Base-by-base conservation (phyloP, 805 yeast genomes). In the Myxozyma mucilagina region DNA sequence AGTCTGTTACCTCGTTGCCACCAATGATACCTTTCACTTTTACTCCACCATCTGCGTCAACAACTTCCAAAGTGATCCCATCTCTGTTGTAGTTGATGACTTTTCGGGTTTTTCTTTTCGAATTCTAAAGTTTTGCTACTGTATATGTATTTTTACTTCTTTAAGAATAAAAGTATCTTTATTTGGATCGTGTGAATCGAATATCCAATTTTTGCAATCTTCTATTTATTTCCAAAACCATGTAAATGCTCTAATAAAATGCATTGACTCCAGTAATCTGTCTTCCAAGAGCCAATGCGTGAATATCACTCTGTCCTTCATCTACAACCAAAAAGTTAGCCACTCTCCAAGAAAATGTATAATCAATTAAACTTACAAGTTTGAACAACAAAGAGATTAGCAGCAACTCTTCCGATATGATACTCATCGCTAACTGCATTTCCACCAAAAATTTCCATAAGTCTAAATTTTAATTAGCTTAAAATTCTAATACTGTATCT, bases 391-490 rank as follows among this genome's bases (percentile, higher is more conserved):
- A 73, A 78, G 53, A 77, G 68, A 63, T 77, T 77, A 48, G 74
- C 76, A 29, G 78, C 78, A 54, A 78, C 75, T 53, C 80, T 67
- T 32, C 76, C 77, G 59, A 77, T 77, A 53, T 74, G 78, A 60
- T 78, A 77, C 70, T 78, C 80, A 57, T 77, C 80, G 51, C 76
- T 69, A n/a, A 76, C 69, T 16, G 75, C 80, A 52, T 77, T 78
- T n/a, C 80, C 80, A 7, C 80, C 80, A 61, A 77, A 77, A 18
- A 77, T 71, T 64, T 78, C 80, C 80, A 76, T 76, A 43, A 77
- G 68, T 18, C 67, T 61, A 51, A 1, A 43, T 1, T 4, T 7
- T 14, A 36, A 36, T 50, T 11, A 49, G 43, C 24, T 10, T 10
- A 7, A 11, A 8, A 4, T 13, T 24, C 34, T 1, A 35, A 16